Base-by-base conservation (phyloP, 768 basidiomycete species). In the Suillus bovinus region DNA sequence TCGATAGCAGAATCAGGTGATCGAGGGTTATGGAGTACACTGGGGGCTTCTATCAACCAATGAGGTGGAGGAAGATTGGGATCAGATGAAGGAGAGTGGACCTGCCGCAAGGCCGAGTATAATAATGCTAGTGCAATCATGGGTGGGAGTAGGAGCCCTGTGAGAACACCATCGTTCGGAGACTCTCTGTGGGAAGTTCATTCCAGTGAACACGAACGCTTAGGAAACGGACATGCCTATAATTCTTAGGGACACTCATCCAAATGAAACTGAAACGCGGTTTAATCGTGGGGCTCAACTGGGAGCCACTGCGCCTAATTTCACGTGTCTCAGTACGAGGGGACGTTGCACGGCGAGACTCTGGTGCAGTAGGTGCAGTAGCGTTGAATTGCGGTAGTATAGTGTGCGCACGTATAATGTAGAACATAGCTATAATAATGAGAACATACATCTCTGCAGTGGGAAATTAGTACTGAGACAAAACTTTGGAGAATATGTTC, bases 231-330 rank as follows among this genome's bases (percentile, higher is more conserved):
- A 89, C 91, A 27, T 39, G 55, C 55, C 92, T 81, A 70, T 91
- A 94, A 69, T 94, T 93, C 74, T 93, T 92, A 0, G 90, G 89
- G 5, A 93, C 91, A 17, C 92, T 90, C 93, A 94, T 94, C 91
- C 91, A 94, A 29, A 94, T 82, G 69, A 86, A 90, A 38, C 87
- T 86, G 61, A 86, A 85, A 68, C 85, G 82, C 27, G 78, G 76
- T 74, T 82, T 85, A 63, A 76, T 77, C 57, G 67, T 67, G 33
- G 68, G 62, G 34, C 68, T 59, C 31, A 72, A 70, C 58, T 64
- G 49, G 58, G 71, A 63, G 22, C 71, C 63, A 9, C 67, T 58
- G 52, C 82, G 84, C 69, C 74, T 83, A 50, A 65, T 66, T 13
- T 87, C 85, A 41, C 82, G 82, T 58, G 66, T 57, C 27, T 88